Evolutionary conservation across 768 basidiomycete genomes (phyloP), one percentile per base, ranked within the genome.

Genomic region (Leccinum disarticulatum): DNA sequence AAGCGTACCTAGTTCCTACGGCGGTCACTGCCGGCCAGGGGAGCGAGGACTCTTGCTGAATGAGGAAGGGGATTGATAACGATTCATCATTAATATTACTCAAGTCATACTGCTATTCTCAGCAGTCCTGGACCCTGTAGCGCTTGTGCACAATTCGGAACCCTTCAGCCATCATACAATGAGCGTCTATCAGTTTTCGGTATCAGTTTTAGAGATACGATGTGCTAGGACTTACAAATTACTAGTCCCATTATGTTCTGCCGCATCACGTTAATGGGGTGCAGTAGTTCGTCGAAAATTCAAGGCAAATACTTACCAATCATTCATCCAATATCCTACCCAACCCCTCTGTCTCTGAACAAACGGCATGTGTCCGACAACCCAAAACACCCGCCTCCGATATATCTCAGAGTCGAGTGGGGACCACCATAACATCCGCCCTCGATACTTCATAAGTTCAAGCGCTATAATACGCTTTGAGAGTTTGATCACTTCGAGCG

Each of bases 401-500:
- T 76, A 13, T 54, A 67, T 71, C 6, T 53, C 55, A 54, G 65
- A 66, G 58, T 68, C 71, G 11, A 68, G 49, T 0, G 71, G 75
- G 31, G 68, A 56, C 64, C 68, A 71, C 61, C 70, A 61, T 22
- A 27, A 52, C 43, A 66, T 25, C 31, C 48, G 38, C 15, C 64
- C 52, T 15, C 33, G 19, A 15, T 71, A 60, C 43, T 66, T 66
- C 59, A 70, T 61, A 11, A 70, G 68, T 19, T 57, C 38, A 19
- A 70, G 49, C 6, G 61, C 56, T 15, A 72, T 52, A 60, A 78
- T 61, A 4, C 64, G 56, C 65, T 81, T 80, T 14, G 79, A 77
- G 31, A 80, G 59, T 13, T 61, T 59, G 49, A 83, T 81, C 30
- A 79, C 77, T 30, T 71, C 68, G 43, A 81, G 64, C 6, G 80